A percentile compares a stretch with the other conserved stretches of the same genome.
These are phyloP conservation scores for Omphalotus olearius DNA, from an alignment of 1,284 basidiomycete genomes.

Conservation along the genomic window DNA sequence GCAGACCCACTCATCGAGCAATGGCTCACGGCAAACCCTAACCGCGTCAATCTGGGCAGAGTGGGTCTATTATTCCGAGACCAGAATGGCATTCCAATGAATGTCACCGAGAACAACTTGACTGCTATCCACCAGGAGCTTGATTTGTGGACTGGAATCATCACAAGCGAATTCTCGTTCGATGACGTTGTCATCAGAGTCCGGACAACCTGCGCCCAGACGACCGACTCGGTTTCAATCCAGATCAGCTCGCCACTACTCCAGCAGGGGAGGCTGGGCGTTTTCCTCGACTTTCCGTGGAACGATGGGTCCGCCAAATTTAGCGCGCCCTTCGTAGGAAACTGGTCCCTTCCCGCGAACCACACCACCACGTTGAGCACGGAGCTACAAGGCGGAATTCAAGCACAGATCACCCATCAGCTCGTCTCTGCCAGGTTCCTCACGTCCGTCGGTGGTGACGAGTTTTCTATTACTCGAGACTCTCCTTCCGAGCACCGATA, in stretches of 20 bases:
- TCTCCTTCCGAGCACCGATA: conserved; percentile 41
- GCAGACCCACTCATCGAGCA: conserved; percentile 43
- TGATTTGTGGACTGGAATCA: conserved; percentile 52
- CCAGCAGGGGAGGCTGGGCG: conserved; percentile 32
- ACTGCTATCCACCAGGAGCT: conserved; percentile 35
- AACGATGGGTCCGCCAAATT: conserved; percentile 53
- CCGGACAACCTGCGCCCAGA: conserved; percentile 36
- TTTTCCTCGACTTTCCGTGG: conserved; percentile 63
- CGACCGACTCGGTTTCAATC: conserved; percentile 37
- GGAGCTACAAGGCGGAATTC: conserved; percentile 11
- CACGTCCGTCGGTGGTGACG: conserved; percentile 38
- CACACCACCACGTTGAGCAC: conserved; percentile 40
- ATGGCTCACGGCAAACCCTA: conserved; percentile 57
- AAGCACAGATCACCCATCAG: conserved; percentile 39
- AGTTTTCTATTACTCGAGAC: conserved; percentile 38
- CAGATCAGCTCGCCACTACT: conserved; percentile 39
- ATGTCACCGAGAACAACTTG: conserved; percentile 39
- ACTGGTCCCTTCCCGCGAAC: conserved; percentile 35
- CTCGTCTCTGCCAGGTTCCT: conserved; percentile 39
- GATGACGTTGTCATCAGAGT: conserved; percentile 34
- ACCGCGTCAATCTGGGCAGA: conserved; percentile 51
- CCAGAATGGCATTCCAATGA: conserved; percentile 21
- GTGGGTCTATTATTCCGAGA: conserved; percentile 43
- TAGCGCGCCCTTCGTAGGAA: conserved; percentile 54
- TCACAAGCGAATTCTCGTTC: conserved; percentile 42